These are phyloP conservation scores for Aspergillus bombycis DNA, from an alignment of 2,329 filamentous ascomycete genomes.

Conservation along the genomic window DNA sequence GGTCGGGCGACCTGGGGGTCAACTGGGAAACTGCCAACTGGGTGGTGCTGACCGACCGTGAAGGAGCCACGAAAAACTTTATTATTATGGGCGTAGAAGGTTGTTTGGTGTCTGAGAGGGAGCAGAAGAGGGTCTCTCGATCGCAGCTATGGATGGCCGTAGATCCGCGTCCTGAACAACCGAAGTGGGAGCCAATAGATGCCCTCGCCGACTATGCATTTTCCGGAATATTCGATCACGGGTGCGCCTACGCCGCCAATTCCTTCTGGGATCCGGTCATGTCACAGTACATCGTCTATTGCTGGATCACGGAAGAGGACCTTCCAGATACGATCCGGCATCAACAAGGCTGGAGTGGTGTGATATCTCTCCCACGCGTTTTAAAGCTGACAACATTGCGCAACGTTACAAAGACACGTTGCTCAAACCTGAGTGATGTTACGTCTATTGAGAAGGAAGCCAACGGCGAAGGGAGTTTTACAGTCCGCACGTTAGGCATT, in stretches of 20 bases:
- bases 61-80: slow-evolving; percentile 40
- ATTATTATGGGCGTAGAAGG: slow-evolving; percentile 54
- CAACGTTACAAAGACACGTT: slow-evolving; percentile 21
- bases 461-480: slow-evolving; percentile 35
- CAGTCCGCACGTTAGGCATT: slow-evolving; percentile 49
- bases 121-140: slow-evolving; percentile 30
- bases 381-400: slow-evolving; percentile 44
- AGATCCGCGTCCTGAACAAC: slow-evolving; percentile 19
- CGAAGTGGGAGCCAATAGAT: slow-evolving; percentile 4
- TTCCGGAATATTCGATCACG: slow-evolving; percentile 54
- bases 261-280: slow-evolving; percentile 52
- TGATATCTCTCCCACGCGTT: slow-evolving; percentile 51
- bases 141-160: slow-evolving; percentile 52
- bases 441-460: slow-evolving; percentile 43
- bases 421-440: slow-evolving; percentile 31
- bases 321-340: slow-evolving; percentile 47
- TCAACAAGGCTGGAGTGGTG: slow-evolving; percentile 54
- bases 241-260: slow-evolving; percentile 54
- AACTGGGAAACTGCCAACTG: slow-evolving; percentile 59
- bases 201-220: slow-evolving; percentile 41
- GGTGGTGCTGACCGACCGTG: slow-evolving; percentile 43
- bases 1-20: slow-evolving; percentile 54
- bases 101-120: slow-evolving; percentile 26
- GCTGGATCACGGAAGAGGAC: slow-evolving; percentile 58
- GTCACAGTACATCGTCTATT: slow-evolving; percentile 47